phyloP scores from a whole-genome alignment of 1,284 basidiomycete genomes.

The Gomphus sp. region DNA sequence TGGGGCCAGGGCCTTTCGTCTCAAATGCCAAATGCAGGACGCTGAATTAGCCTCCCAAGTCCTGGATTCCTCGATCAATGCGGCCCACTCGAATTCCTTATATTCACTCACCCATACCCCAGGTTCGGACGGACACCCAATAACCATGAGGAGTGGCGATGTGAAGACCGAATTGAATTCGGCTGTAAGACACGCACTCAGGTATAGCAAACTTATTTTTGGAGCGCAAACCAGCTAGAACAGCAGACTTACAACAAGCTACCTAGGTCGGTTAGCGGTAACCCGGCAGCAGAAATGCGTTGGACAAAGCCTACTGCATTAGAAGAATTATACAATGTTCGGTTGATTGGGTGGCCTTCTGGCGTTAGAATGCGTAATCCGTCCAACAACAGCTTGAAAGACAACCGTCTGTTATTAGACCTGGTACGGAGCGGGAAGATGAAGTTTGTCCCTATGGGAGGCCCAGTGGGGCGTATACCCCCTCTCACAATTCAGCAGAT shows the following conservation, averaged over 20 bases:
- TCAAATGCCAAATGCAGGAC: slow-evolving; percentile 6
- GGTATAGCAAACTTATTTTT: slow-evolving; percentile 25
- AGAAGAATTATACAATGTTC: slow-evolving; percentile 39
- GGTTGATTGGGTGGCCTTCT: slow-evolving; percentile 51
- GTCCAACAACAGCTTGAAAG: slow-evolving; percentile 27
- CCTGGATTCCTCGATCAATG: background rate
- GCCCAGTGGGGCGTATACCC: background rate
- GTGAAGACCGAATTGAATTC: slow-evolving; percentile 46
- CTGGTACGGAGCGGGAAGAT: slow-evolving; percentile 37
- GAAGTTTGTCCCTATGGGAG: slow-evolving; percentile 28
- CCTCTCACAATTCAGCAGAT: background rate
- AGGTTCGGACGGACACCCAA: background rate
- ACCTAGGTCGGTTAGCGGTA: slow-evolving; percentile 36
- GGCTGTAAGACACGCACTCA: slow-evolving; percentile 38
- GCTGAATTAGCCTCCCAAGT: background rate
- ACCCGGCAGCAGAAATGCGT: slow-evolving; percentile 61
- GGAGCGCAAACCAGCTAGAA: background rate
- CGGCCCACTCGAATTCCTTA: slow-evolving; percentile 15
- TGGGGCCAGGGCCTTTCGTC: slow-evolving; percentile 46
- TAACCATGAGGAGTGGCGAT: slow-evolving; percentile 12
- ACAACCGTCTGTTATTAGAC: slow-evolving; percentile 44
- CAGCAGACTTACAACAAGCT: background rate
- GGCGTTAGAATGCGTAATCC: slow-evolving; percentile 50
- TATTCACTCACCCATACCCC: no score
- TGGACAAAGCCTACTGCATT: slow-evolving; percentile 57